phyloP scores from a whole-genome alignment of 345 rosid species.

The Dipteronia sinensis region DNA sequence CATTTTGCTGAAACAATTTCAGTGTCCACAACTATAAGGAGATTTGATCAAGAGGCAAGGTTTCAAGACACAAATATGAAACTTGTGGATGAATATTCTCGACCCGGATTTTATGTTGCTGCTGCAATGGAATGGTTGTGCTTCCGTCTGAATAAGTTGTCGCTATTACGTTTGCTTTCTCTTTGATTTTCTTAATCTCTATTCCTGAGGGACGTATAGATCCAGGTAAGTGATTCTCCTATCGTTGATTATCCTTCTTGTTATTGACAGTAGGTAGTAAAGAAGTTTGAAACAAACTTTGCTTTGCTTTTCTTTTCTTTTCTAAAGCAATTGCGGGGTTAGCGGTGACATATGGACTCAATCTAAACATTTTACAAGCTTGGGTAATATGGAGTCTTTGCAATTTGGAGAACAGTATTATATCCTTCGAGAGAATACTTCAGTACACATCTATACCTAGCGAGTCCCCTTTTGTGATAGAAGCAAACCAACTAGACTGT shows the following conservation, averaged over 20 bases:
- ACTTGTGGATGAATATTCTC: no score
- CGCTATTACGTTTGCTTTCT: not conserved
- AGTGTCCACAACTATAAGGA: slow-evolving; percentile 10
- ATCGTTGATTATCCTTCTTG: not conserved
- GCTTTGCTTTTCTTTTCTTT: not conserved
- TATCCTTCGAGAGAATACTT: no score
- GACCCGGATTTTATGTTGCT: not conserved
- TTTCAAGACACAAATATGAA: no score
- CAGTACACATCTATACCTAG: no score
- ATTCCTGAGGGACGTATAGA: slow-evolving; percentile 1
- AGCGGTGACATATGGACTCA: slow-evolving; percentile 15
- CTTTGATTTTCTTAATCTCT: slow-evolving; percentile 12
- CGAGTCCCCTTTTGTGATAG: no score
- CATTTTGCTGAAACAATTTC: slow-evolving; percentile 13
- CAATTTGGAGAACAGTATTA: no score
- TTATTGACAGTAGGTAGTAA: not conserved
- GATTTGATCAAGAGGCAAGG: not conserved
- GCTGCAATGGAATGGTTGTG: slow-evolving; percentile 17
- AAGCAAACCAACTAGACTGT: no score
- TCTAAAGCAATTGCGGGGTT: slow-evolving; percentile 18
- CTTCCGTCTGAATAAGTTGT: slow-evolving; percentile 12
- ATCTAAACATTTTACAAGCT: slow-evolving; percentile 1
- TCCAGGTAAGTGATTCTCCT: not conserved
- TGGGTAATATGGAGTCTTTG: not conserved
- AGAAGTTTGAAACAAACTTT: no score